Evolutionary conservation across 2,329 filamentous ascomycete genomes (phyloP), one percentile per base, ranked within the genome.

Genomic region (Myriosclerotinia duriaeana): DNA sequence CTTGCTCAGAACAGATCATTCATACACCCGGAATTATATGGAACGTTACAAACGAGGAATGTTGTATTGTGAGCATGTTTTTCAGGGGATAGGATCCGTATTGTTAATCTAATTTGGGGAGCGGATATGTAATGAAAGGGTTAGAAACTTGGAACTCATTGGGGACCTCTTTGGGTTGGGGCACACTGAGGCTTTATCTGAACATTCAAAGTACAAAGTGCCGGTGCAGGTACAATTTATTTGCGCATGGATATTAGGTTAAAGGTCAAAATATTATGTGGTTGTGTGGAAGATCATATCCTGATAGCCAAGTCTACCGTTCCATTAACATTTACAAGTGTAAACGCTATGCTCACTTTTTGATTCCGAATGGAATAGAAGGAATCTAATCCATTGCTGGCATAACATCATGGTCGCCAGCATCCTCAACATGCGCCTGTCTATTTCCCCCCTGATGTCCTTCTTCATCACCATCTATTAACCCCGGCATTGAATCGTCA

Each of bases 1-100:
- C 64, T 53, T 65, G 64, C 64, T 65, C 64, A 65, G 46, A 53
- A 65, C 64, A 65, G 54, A 60, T 60, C 46, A 38, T 36, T 36
- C 15, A 52, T 38, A n/a, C 15, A 50, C 5, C 40, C 7, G 17
- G 26, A 26, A 26, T 26, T 44, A 14, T 2, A 44, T 15, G 14
- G 12, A 46, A 6, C 17, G 4, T 20, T 20, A 20, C 44, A 4
- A 26, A 46, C 7, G 8, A 9, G 9, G 6, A n/a, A 17, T 50
- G 6, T 44, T 14, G 42, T 14, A 59, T 46, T 59, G 2, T 60
- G 58, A 60, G 58, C 58, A 60, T 60, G 30, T 60, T 60, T 60
- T 60, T 38, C 58, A 60, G 30, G 58, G 30, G 30, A 36, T 50
- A 1, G 20, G n/a, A 58, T 44, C 36, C 14, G 54, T 22, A 17